Evolutionary conservation across 208 protist genomes (phyloP).

Genomic region (Acanthamoeba sp.): DNA sequence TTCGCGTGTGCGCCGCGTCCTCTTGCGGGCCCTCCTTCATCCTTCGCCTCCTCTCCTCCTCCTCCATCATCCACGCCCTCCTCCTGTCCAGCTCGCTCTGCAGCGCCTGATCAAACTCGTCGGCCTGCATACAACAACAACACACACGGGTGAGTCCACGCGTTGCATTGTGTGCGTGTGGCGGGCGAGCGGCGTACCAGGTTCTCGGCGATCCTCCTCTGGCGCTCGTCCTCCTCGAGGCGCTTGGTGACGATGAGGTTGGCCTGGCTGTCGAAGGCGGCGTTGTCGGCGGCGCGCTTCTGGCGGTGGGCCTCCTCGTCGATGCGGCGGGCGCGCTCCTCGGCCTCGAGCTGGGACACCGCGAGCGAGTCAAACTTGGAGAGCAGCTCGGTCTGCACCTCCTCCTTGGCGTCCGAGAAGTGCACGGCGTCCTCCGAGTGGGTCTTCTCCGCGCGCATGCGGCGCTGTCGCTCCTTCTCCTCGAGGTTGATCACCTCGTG

Average conservation of each 20-base stretch:
- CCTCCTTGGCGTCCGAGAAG: slow-evolving; percentile 64
- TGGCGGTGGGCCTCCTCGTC: slow-evolving; percentile 44
- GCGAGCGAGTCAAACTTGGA: slow-evolving; percentile 34
- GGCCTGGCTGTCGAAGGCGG: slow-evolving; percentile 61
- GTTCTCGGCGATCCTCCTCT: slow-evolving; percentile 57
- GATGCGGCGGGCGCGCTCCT: slow-evolving; percentile 27
- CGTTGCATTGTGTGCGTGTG: neutral
- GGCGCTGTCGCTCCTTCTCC: slow-evolving; percentile 41
- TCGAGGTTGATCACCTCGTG: slow-evolving; percentile 62
- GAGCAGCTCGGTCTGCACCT: slow-evolving; percentile 43
- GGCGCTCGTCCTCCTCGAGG: slow-evolving; percentile 54
- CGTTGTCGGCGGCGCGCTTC: slow-evolving; percentile 49
- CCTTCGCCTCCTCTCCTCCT: slow-evolving; percentile 36
- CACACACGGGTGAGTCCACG: neutral
- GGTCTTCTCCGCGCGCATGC: slow-evolving; percentile 64
- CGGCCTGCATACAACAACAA: neutral
- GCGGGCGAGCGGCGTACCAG: neutral
- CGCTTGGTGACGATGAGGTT: slow-evolving; percentile 62
- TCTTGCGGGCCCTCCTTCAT: slow-evolving; percentile 4
- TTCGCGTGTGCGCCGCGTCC: neutral
- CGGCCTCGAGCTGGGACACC: slow-evolving; percentile 19
- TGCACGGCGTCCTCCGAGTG: slow-evolving; percentile 70
- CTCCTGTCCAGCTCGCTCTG: slow-evolving; percentile 63
- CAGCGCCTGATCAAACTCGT: slow-evolving; percentile 41
- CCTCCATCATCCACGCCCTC: slow-evolving; percentile 27